Evolutionary conservation across 495 filamentous ascomycete genomes (phyloP).

Genomic region (Xylaria intraflava): DNA sequence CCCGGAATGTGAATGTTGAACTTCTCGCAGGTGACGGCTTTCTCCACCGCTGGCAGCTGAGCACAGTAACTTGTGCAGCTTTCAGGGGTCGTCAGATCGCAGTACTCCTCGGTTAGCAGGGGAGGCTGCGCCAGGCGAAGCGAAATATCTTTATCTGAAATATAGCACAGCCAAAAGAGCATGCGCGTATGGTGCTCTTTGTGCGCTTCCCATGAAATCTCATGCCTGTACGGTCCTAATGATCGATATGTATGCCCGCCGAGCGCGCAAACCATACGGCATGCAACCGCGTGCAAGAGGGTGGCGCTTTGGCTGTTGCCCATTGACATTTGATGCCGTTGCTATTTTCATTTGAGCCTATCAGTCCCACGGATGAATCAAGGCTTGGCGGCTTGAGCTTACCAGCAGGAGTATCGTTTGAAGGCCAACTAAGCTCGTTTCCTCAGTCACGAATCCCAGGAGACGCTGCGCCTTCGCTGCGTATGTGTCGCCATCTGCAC

Average conservation of each 20-base stretch:
- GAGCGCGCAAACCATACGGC: neutral
- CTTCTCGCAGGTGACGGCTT: neutral
- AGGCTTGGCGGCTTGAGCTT: too few relatives aligned
- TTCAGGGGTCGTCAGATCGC: slow-evolving; percentile 27
- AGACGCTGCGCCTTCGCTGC: neutral
- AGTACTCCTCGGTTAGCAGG: slow-evolving; percentile 19
- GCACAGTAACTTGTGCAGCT: too few relatives aligned
- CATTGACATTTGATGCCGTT: neutral
- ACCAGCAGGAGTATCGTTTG: neutral
- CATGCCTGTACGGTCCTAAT: neutral
- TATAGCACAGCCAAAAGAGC: slow-evolving; percentile 32
- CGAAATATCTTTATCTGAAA: slow-evolving; percentile 27
- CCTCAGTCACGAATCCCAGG: neutral
- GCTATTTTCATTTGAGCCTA: too few relatives aligned
- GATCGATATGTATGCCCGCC: slow-evolving; percentile 1
- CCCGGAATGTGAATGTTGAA: neutral
- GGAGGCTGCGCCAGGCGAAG: slow-evolving; percentile 25
- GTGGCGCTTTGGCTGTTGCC: neutral
- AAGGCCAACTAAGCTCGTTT: neutral
- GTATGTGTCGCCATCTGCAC: neutral
- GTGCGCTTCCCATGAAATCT: neutral
- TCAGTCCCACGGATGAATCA: too few relatives aligned
- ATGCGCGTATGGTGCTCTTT: slow-evolving; percentile 20
- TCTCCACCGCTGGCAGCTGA: neutral
- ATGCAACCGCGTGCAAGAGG: neutral